Evolutionary conservation across 805 yeast genomes (phyloP).

Genomic region (Zygosaccharomyces rouxii): DNA sequence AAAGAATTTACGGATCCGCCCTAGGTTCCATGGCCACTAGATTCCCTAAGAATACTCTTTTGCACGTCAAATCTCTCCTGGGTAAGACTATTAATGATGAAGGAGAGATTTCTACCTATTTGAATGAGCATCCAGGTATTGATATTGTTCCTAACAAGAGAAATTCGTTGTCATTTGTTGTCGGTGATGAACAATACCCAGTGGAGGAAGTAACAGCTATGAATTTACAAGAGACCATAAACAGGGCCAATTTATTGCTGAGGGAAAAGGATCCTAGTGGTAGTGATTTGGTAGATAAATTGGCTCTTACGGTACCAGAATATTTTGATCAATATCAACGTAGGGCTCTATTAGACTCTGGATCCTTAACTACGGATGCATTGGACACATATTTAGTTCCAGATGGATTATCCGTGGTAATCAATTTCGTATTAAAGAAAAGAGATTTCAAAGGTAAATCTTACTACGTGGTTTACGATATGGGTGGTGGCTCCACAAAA

Average conservation of each 20-base stretch:
- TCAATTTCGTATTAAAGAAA: conserved; percentile 57
- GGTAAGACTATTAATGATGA: conserved; percentile 54
- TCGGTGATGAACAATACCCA: conserved; percentile 47
- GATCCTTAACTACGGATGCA: conserved; percentile 55
- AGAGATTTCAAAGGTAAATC: conserved; percentile 30
- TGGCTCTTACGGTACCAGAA: conserved; percentile 76
- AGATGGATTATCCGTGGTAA: conserved; percentile 89
- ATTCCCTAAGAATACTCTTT: conserved; percentile 64
- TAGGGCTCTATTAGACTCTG: conserved; percentile 66
- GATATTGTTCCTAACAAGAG: conserved; percentile 43
- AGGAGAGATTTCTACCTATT: conserved; percentile 44
- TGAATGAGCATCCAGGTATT: conserved; percentile 57
- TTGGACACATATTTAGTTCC: conserved; percentile 62
- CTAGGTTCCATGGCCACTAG: conserved; percentile 66
- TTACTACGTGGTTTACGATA: conserved; percentile 72
- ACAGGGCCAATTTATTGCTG: conserved; percentile 61
- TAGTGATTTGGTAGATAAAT: conserved; percentile 48
- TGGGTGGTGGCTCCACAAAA: conserved; percentile 89
- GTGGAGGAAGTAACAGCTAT: conserved; percentile 84
- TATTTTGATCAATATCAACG: conserved; percentile 62
- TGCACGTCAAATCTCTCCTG: conserved; percentile 64
- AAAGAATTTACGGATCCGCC: conserved; percentile 75
- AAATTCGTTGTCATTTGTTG: conserved; percentile 51
- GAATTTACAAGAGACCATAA: conserved; percentile 62
- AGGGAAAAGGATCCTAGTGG: conserved; percentile 49